phyloP scores from a whole-genome alignment of 306 rosid genomes.

The Cercis canadensis region DNA sequence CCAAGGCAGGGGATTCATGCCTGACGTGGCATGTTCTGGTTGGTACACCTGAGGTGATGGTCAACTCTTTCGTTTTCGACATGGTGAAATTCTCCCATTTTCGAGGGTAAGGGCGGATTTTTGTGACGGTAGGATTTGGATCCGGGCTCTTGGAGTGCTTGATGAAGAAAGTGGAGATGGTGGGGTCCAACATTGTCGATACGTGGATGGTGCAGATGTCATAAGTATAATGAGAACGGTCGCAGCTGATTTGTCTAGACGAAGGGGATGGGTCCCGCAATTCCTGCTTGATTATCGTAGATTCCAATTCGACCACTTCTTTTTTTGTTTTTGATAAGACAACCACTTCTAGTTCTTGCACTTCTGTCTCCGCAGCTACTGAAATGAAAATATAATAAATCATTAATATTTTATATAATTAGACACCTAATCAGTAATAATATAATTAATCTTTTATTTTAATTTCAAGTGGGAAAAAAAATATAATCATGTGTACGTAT shows the following conservation, averaged over 20 bases:
- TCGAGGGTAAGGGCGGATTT: slow-evolving; percentile 51
- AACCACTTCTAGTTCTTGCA: background rate
- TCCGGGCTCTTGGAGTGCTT: slow-evolving; percentile 18
- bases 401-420: too few species aligned
- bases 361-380: background rate
- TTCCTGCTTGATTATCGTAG: background rate
- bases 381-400: too few species aligned
- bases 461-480: too few species aligned
- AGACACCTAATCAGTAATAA: too few species aligned
- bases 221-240: slow-evolving; percentile 40
- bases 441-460: too few species aligned
- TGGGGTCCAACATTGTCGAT: slow-evolving; percentile 49
- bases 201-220: slow-evolving; percentile 50
- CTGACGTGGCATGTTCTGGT: slow-evolving; percentile 9
- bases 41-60: background rate
- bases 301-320: background rate
- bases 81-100: slow-evolving; percentile 38
- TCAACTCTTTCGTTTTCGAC: slow-evolving; percentile 37
- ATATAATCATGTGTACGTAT: too few species aligned
- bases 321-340: too few species aligned
- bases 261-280: too few species aligned
- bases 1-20: slow-evolving; percentile 27
- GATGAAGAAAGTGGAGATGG: slow-evolving; percentile 43
- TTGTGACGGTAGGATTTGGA: slow-evolving; percentile 31
- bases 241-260: slow-evolving; percentile 46